Evolutionary conservation across 257 asterid species (phyloP), one percentile per base, ranked within the genome.

Genomic region (Striga asiatica): DNA sequence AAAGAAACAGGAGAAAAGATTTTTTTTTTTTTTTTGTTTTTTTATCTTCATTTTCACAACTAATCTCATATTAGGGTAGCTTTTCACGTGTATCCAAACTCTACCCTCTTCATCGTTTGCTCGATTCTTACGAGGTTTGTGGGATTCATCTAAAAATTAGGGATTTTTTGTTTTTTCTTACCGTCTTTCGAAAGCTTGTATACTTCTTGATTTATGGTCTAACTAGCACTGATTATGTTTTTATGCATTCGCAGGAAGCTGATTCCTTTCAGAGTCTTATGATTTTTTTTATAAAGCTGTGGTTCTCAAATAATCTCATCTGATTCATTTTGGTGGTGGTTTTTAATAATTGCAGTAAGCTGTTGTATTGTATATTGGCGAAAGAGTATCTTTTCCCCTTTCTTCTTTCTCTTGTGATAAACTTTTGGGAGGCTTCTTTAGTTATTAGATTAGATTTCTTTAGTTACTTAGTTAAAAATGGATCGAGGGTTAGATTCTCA

Each of bases 401-500:
- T 32, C 38, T 8, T 9, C 38, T 35, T 0, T 4, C 38, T 35
- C 0, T 4, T 35, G 12, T n/a, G 12, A 7, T 11, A 0, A 35
- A 10, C 56, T 31, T 24, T 6, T 41, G 34, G 50, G 22, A 11
- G 39, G 35, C 46, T 14, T 13, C 19, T 41, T 52, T 13, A 42
- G 13, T 23, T 38, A n/a, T 50, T 56, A 17, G 4, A 46, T 49
- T 52, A 64, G 50, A 42, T 38, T 56, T 60, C 72, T 19, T 68
- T 25, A n/a, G n/a, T n/a, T 46, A 19, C 22, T 41, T 50, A 25
- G 25, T 17, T 43, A 7, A 17, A 57, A 69, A 89, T 87, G 98
- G 96, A 83, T 65, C 88, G 72, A 71, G 82, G 78, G 59, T 39
- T 72, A 23, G 78, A 75, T 70, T 57, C 88, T 1, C 71, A 68